Evolutionary conservation across 2,329 filamentous ascomycete genomes (phyloP).

Genomic region (Colletotrichum cordylinicola): DNA sequence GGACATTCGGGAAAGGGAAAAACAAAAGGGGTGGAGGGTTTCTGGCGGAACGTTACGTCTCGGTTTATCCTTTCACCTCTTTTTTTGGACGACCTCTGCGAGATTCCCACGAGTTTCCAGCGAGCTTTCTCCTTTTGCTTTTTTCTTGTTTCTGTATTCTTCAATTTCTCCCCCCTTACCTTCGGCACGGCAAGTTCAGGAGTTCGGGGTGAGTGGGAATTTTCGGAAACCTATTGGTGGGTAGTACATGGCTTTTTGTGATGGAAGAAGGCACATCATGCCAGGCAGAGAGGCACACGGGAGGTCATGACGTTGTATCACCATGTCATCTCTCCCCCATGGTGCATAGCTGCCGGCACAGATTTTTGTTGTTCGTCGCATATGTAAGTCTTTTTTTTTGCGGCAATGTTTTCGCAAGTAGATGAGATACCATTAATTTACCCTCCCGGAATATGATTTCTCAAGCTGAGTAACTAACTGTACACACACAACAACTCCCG

Average conservation of each 20-base stretch:
- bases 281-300: background rate
- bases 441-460: background rate
- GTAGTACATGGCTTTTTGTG: background rate
- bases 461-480: background rate
- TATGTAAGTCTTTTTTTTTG: background rate
- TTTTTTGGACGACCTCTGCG: background rate
- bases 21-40: background rate
- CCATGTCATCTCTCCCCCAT: accelerated
- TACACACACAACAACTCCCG: background rate
- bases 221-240: background rate
- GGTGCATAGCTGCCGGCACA: background rate
- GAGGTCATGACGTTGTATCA: background rate
- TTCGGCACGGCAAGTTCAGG: background rate
- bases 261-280: background rate
- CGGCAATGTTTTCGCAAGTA: background rate
- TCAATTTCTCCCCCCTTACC: background rate
- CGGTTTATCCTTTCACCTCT: background rate
- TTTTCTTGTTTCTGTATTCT: background rate
- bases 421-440: background rate
- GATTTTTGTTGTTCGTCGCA: background rate
- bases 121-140: background rate
- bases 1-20: background rate
- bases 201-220: background rate
- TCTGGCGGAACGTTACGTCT: background rate
- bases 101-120: background rate